These are phyloP conservation scores for Monilinia fructicola DNA, from an alignment of 2,329 filamentous ascomycete genomes.

Conservation along the genomic window DNA sequence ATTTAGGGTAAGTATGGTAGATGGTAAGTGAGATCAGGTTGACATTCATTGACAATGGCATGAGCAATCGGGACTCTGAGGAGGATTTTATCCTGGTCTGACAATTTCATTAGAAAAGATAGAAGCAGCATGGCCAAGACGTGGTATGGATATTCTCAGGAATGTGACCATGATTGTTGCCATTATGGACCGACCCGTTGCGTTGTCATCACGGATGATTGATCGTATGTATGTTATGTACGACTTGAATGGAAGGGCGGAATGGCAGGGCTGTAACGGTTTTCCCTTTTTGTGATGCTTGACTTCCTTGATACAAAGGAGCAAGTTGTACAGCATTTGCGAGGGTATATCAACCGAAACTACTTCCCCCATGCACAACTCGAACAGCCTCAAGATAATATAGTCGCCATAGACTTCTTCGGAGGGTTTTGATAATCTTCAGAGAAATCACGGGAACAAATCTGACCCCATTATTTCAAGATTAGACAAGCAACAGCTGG, in stretches of 20 bases:
- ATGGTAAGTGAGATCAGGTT: slow-evolving; percentile 9
- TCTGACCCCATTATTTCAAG: slow-evolving; percentile 15
- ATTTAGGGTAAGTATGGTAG: neutral
- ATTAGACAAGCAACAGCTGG: slow-evolving; percentile 1
- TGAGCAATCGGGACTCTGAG: neutral
- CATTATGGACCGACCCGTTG: slow-evolving; percentile 23
- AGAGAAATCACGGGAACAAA: slow-evolving; percentile 23
- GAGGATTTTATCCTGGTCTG: neutral
- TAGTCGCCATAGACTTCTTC: neutral
- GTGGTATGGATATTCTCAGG: slow-evolving; percentile 8
- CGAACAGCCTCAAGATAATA: neutral
- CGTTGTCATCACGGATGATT: slow-evolving; percentile 18
- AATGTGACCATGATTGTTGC: slow-evolving; percentile 17
- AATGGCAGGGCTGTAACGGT: slow-evolving; percentile 22
- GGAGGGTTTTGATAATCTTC: neutral
- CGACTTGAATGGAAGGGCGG: neutral
- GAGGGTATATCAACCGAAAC: neutral
- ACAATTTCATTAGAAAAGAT: neutral
- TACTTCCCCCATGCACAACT: neutral
- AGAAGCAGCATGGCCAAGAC: neutral
- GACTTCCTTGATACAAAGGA: neutral
- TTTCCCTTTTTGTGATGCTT: neutral
- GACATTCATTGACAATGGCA: slow-evolving; percentile 1
- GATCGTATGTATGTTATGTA: neutral
- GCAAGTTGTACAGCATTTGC: neutral